Conservation (phyloP, 306 rosid genomes). For the Trifolium dubium region DNA sequence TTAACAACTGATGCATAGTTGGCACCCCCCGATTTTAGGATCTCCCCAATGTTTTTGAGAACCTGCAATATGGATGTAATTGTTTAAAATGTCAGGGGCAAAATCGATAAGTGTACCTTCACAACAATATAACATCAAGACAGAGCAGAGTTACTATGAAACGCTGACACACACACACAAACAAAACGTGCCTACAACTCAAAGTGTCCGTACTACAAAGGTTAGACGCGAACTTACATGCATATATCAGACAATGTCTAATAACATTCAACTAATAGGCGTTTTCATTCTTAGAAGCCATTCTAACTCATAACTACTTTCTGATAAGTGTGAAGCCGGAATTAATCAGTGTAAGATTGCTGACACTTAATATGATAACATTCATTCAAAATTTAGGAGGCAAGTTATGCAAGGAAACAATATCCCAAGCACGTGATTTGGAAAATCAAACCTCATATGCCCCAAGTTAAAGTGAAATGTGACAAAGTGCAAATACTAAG, state of each 20-base stretch:
- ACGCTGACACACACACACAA: too few relatives aligned
- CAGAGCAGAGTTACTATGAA: not conserved
- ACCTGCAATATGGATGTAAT: slow-evolving; percentile 52
- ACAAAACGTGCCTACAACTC: too few relatives aligned
- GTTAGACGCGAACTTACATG: not conserved
- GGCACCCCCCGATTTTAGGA: slow-evolving; percentile 82
- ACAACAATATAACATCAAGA: slow-evolving; percentile 1
- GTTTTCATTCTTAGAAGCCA: too few relatives aligned
- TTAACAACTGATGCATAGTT: slow-evolving; percentile 84
- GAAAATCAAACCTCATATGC: slow-evolving; percentile 7
- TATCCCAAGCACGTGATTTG: slow-evolving; percentile 4
- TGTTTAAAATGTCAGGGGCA: slow-evolving; percentile 19
- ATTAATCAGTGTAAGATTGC: too few relatives aligned
- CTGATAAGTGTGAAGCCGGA: too few relatives aligned
- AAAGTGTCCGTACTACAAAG: too few relatives aligned
- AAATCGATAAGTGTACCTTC: not conserved
- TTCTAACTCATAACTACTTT: too few relatives aligned
- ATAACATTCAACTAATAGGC: too few relatives aligned
- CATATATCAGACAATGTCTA: slow-evolving; percentile 2
- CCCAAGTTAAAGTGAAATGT: slow-evolving; percentile 29
- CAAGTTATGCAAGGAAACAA: slow-evolving; percentile 24
- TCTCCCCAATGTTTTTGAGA: slow-evolving; percentile 94
- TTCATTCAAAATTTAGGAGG: not conserved
- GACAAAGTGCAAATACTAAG: not conserved
- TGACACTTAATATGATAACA: too few relatives aligned